Conservation (phyloP, 176 grass and related monocot genomes). For the Triticum turgidum region DNA sequence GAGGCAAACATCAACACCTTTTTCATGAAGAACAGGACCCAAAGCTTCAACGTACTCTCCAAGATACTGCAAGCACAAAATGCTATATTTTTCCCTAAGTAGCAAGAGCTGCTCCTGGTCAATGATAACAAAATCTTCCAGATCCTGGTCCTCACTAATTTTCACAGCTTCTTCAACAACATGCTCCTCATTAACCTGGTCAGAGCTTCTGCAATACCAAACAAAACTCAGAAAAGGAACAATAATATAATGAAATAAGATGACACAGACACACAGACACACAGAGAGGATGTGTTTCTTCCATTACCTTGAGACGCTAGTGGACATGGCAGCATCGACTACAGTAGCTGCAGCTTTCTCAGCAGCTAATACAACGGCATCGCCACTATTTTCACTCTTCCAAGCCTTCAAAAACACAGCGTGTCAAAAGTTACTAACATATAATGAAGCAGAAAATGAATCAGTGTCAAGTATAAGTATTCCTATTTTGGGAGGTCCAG, state of each 20-base stretch:
- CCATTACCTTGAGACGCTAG: conserved; percentile 77
- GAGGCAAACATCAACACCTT: conserved; percentile 95
- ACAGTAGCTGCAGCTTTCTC: conserved; percentile 85
- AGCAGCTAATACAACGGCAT: conserved; percentile 64
- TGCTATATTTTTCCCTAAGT: conserved; percentile 87
- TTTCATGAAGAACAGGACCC: conserved; percentile 95
- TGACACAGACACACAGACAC: too few relatives aligned
- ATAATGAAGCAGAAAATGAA: conserved; percentile 18
- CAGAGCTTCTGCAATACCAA: conserved; percentile 42
- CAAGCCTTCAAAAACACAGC: conserved; percentile 58
- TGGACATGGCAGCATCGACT: conserved; percentile 86
- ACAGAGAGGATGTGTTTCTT: background rate
- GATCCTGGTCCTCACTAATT: conserved; percentile 49
- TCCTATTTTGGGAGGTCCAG: background rate
- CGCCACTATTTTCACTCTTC: conserved; percentile 69
- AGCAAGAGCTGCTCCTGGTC: conserved; percentile 64
- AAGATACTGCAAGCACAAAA: conserved; percentile 82
- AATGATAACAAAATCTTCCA: conserved; percentile 76
- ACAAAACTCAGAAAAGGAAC: conserved; percentile 2
- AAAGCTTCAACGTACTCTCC: conserved; percentile 98
- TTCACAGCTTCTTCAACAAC: conserved; percentile 47
- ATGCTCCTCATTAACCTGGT: conserved; percentile 37
- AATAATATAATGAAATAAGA: background rate
- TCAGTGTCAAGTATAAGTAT: background rate
- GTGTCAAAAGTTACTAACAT: background rate